A percentile compares a stretch with the other conserved stretches of the same genome.
phyloP scores from a whole-genome alignment of 208 protist species.

The Leishmania amazonensis region DNA sequence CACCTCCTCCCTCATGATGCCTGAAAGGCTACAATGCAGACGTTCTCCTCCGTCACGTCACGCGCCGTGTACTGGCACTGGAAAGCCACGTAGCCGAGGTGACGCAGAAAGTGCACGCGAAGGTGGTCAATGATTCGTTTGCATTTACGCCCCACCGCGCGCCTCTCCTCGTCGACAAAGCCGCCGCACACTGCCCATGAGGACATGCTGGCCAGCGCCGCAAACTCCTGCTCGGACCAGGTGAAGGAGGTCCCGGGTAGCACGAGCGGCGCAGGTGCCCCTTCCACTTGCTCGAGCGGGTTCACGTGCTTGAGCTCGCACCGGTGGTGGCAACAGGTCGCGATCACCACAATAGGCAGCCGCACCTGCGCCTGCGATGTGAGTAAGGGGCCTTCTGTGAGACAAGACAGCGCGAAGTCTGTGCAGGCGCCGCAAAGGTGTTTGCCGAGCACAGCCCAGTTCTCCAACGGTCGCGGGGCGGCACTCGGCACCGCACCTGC shows the following conservation, averaged over 20 bases:
- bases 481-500: not conserved
- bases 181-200: slow-evolving; percentile 75
- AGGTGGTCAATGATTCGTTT: slow-evolving; percentile 74
- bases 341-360: slow-evolving; percentile 55
- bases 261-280: slow-evolving; percentile 8
- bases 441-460: slow-evolving; percentile 69
- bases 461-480: not conserved
- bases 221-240: slow-evolving; percentile 52
- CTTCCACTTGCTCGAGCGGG: slow-evolving; percentile 7
- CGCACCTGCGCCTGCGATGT: slow-evolving; percentile 14
- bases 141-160: slow-evolving; percentile 46
- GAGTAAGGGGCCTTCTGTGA: slow-evolving; percentile 32
- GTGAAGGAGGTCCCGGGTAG: slow-evolving; percentile 45
- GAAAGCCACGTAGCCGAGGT: slow-evolving; percentile 48
- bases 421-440: slow-evolving; percentile 83
- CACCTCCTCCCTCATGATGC: not conserved
- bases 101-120: slow-evolving; percentile 57
- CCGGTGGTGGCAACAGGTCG: slow-evolving; percentile 82
- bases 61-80: slow-evolving; percentile 54
- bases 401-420: slow-evolving; percentile 76
- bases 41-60: slow-evolving; percentile 69
- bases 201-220: slow-evolving; percentile 67
- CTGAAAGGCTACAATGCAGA: slow-evolving; percentile 64
- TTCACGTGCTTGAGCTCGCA: slow-evolving; percentile 72
- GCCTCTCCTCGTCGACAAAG: slow-evolving; percentile 44